Evolutionary conservation across 2,329 filamentous ascomycete genomes (phyloP), one percentile per base, ranked within the genome.

Genomic region (Ceratocystis colombiana): DNA sequence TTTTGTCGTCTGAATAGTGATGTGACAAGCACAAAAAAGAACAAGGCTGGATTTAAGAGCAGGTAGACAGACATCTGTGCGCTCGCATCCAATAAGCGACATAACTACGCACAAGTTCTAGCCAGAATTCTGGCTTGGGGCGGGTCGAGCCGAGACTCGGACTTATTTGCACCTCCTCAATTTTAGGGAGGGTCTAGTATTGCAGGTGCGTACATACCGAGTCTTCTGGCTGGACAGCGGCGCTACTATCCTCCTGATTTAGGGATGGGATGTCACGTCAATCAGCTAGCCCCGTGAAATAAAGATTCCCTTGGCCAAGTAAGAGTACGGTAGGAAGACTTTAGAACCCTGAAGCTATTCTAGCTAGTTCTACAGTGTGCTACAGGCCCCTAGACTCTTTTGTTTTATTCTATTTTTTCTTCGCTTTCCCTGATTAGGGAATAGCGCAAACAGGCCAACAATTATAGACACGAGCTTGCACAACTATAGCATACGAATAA

Each of bases 71-170:
- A 10, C 48, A 50, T 50, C 48, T 50, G 48, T 50, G 48, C 48
- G 22, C 48, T 50, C 12, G 20, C 46, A 22, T 22, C 20, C 17
- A 48, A 48, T 22, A 50, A 50, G 48, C n/a, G 46, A 48, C 37
- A 41, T 41, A 41, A 41, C 37, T 41, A 41, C 10, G 37, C 37
- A 41, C 37, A 41, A 41, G 48, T 25, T 20, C n/a, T 53, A 25
- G 48, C n/a, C 12, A n/a, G 17, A n/a, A 22, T 25, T 53, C 2
- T n/a, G 48, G 48, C 48, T 53, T n/a, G 48, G n/a, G 48, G 48
- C 50, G 50, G 50, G 20, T 55, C 25, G 50, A 55, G 20, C 50
- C 50, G 50, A 55, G 50, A 55, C 48, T n/a, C 48, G 48, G 48
- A 22, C 48, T 53, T 53, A 20, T 5, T 53, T n/a, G n/a, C 48